Evolutionary conservation across 2,329 filamentous ascomycete genomes (phyloP), one percentile per base, ranked within the genome.

Genomic region (Fusarium austroafricanum): DNA sequence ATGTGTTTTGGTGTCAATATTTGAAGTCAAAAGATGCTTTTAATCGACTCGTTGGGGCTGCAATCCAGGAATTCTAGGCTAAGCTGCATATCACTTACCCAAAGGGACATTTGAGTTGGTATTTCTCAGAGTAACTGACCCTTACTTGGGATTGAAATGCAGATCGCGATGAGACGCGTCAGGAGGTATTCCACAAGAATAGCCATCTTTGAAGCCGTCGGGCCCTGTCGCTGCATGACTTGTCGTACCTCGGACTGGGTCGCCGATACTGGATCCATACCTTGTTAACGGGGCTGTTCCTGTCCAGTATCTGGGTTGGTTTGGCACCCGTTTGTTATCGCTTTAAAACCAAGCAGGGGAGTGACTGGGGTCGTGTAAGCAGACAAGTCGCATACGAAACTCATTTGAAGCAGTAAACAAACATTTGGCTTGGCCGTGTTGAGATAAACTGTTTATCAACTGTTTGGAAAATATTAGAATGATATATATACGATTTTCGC

Each of bases 1-100:
- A 54, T 60, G 47, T 53, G 29, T 55, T 70, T 71, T 65, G 28
- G 58, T 57, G 56, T 60, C 49, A 52, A 60, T 66, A 59, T 52
- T 55, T 60, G 23, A 37, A 49, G 52, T 29, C 15, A 37, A 68
- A 68, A 50, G 40, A 57, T 70, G 39, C 39, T 59, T 69, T 60
- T 39, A 33, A 33, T 62, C 35, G 42, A 56, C 35, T 59, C 55
- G 50, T 50, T 67, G 17, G 31, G 45, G 21, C 29, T 31, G 38
- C 45, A 50, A 59, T 45, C 49, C 40, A 64, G 45, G 54, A 20
- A 52, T 60, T 28, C 42, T 18, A 20, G 35, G 46, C 40, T 46
- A 49, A 42, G 40, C 18, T 14, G 45, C 33, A 18, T 28, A 54
- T 61, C 47, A 17, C 51, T 52, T 60, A 47, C 49, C 43, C 47